Evolutionary conservation across 768 basidiomycete species (phyloP).

Genomic region (Pleurotus sapidus): DNA sequence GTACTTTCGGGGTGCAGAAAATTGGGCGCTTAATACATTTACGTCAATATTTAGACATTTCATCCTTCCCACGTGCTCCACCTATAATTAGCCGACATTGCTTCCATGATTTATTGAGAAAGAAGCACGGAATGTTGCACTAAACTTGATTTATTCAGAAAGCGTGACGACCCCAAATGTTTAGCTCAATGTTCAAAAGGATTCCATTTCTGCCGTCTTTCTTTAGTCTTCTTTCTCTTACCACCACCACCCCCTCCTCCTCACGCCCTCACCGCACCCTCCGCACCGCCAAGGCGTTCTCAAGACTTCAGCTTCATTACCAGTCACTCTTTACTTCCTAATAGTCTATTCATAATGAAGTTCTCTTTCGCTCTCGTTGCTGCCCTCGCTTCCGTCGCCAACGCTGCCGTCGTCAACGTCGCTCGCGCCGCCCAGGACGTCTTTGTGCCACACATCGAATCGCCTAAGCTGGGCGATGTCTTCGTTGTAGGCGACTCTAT

Average conservation of each 20-base stretch:
- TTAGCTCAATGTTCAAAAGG: neutral
- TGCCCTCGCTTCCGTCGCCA: slow-evolving; percentile 19
- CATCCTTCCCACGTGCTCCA: too few species aligned
- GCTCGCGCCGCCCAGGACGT: slow-evolving; percentile 26
- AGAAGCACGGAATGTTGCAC: neutral
- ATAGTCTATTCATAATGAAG: neutral
- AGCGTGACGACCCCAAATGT: neutral
- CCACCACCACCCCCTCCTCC: neutral
- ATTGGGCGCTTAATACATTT: too few species aligned
- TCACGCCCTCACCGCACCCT: neutral
- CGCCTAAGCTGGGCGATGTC: slow-evolving; percentile 22
- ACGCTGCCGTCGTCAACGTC: slow-evolving; percentile 18
- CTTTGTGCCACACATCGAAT: slow-evolving; percentile 25
- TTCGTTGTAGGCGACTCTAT: slow-evolving; percentile 25
- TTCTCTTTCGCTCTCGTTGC: slow-evolving; percentile 12
- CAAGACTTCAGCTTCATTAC: neutral
- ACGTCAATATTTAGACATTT: too few species aligned
- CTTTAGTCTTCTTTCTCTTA: neutral
- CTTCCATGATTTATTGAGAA: too few species aligned
- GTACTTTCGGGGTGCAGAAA: too few species aligned
- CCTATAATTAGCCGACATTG: too few species aligned
- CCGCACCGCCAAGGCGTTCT: neutral
- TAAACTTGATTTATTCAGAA: neutral
- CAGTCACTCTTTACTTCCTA: slow-evolving; percentile 1
- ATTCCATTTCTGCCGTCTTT: neutral